Percentiles rank a stretch among this genome's conserved stretches.
Evolutionary conservation across 495 filamentous ascomycete genomes (phyloP).

Genomic region (Aspergillus kassunensis): DNA sequence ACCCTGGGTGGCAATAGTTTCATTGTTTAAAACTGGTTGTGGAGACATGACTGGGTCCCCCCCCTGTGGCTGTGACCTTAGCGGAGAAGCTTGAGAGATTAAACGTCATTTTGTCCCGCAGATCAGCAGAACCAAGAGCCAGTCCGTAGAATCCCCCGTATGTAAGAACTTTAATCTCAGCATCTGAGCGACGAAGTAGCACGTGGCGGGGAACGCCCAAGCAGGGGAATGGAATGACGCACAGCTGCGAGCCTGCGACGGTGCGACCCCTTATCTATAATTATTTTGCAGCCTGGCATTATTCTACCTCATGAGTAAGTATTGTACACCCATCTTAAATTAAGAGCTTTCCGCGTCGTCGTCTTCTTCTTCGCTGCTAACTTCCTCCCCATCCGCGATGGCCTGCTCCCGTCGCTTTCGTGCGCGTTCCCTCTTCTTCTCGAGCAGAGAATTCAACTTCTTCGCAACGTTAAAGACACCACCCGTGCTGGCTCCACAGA

Average conservation of each 20-base stretch:
- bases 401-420: conserved; percentile 65
- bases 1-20: not conserved
- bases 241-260: too few relatives aligned
- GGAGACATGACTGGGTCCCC: not conserved
- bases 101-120: too few relatives aligned
- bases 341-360: conserved; percentile 13
- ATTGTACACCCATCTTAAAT: not conserved
- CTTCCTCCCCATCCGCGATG: conserved; percentile 65
- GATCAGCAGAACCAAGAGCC: too few relatives aligned
- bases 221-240: too few relatives aligned
- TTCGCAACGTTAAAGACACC: conserved; percentile 91
- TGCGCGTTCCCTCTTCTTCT: conserved; percentile 74
- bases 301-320: too few relatives aligned
- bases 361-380: conserved; percentile 60
- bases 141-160: too few relatives aligned
- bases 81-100: not conserved
- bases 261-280: too few relatives aligned
- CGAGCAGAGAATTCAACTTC: conserved; percentile 72
- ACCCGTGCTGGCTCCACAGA: conserved; percentile 76
- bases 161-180: too few relatives aligned
- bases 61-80: not conserved
- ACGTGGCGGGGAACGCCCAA: too few relatives aligned
- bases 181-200: too few relatives aligned
- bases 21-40: not conserved
- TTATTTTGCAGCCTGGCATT: too few relatives aligned